Base-by-base conservation (phyloP, 176 grass and related monocot species). In the Triticum turgidum region DNA sequence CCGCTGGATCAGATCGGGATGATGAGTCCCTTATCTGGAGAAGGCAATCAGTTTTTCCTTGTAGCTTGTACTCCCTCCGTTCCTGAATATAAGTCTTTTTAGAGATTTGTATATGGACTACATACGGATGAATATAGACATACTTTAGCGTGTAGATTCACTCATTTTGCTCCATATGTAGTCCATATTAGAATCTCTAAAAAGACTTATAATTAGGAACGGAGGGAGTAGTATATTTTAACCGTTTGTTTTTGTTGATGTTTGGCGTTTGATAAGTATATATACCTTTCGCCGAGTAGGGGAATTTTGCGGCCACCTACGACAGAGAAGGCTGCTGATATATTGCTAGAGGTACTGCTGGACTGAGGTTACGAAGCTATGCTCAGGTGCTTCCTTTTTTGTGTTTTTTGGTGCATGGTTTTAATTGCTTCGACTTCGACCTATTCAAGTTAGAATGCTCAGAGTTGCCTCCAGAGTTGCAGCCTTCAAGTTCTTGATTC, bases 361-460 rank as follows among this genome's bases (percentile, higher is more conserved):
- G 69, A 84, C 54, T 51, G 66, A 81, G 75, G 78, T 81, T 85
- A 47, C 3, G 15, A 35, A 66, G 77, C 61, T 79, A 62, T 72
- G 49, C 44, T 56, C 82, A 82, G 83, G 81, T 88, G 79, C 78
- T 80, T 90, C 4, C 73, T 84, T 87, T 87, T 84, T 92, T 61
- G 73, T 77, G 21, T 73, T 86, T 83, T 14, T 24, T 61, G 44
- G 82, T 59, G 58, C 39, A 44, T 81, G 32, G 30, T 89, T 87
- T 86, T 90, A 73, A 95, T 84, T 44, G 49, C 65, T 90, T 79
- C 83, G 84, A 63, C 54, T 91, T 81, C 79, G 85, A 52, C 88
- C 67, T 92, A 87, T 93, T 83, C 78, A 89, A 95, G 91, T 92
- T 92, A 98, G 96, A 98, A 94, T 94, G 88, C 90, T 86, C 81